phyloP scores from a whole-genome alignment of 179 eudicot genomes.

The Beta lomatogona region DNA sequence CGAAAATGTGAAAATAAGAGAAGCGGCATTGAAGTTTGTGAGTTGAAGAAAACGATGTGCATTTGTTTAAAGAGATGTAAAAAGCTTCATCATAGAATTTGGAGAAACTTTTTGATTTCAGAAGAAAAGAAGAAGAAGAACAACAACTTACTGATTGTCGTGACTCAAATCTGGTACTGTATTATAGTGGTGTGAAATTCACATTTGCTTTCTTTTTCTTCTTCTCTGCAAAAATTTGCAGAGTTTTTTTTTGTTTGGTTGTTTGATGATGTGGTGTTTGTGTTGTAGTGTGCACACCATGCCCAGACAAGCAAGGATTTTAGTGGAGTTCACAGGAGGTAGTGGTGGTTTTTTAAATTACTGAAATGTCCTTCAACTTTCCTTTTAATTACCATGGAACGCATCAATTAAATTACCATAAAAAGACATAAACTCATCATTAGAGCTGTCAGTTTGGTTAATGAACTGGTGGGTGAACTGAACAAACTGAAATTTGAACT shows the following conservation, averaged over 20 bases:
- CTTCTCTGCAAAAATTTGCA: constrained; percentile 16
- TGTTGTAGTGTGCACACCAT: constrained; percentile 3
- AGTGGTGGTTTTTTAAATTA: too few species aligned
- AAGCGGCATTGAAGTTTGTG: constrained; percentile 9
- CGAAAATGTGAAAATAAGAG: background rate
- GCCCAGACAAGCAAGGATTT: constrained; percentile 4
- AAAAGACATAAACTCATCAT: too few species aligned
- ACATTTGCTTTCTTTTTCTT: background rate
- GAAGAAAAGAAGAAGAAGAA: background rate
- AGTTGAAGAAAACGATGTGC: background rate
- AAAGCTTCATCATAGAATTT: background rate
- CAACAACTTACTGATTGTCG: constrained; percentile 16
- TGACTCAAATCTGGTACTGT: background rate
- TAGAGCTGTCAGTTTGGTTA: too few species aligned
- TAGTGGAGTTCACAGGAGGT: constrained; percentile 11
- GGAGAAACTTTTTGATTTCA: constrained; percentile 5
- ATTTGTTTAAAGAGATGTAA: background rate
- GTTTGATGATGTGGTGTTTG: background rate
- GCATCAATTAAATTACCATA: too few species aligned
- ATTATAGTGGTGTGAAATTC: background rate
- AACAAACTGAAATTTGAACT: too few species aligned
- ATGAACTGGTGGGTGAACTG: too few species aligned
- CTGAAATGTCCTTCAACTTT: background rate
- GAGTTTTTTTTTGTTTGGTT: background rate
- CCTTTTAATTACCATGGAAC: too few species aligned